Conservation (phyloP, 129 eudicot genomes). For the Gnaphalium uliginosum region DNA sequence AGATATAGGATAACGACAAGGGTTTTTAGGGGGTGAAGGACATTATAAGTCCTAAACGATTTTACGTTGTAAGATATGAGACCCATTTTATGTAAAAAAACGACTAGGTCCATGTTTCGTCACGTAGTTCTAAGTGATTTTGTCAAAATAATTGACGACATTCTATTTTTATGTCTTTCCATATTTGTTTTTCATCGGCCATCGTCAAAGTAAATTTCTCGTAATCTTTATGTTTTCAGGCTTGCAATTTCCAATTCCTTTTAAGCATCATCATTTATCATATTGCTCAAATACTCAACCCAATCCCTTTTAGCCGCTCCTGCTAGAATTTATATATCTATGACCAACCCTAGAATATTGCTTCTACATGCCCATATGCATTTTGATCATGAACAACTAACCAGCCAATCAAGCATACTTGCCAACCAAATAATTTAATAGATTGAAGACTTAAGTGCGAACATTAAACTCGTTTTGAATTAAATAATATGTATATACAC, state of each 20-base stretch:
- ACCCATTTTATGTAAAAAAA: too few relatives aligned
- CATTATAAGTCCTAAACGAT: too few relatives aligned
- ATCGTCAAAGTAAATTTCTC: not conserved
- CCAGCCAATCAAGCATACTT: constrained; percentile 5
- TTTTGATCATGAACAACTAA: constrained; percentile 8
- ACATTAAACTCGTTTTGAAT: not conserved
- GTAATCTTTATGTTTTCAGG: not conserved
- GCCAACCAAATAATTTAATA: constrained; percentile 2
- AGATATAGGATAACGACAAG: not conserved
- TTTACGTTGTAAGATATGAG: too few relatives aligned
- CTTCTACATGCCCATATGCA: constrained; percentile 8
- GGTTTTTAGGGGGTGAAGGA: too few relatives aligned
- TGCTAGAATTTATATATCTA: not conserved
- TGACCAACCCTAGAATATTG: not conserved
- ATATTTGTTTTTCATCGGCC: not conserved
- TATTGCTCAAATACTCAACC: not conserved
- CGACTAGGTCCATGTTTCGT: too few relatives aligned
- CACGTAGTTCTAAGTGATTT: too few relatives aligned
- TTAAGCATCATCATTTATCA: not conserved
- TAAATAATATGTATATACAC: not conserved
- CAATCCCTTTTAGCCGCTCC: not conserved
- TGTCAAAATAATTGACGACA: too few relatives aligned
- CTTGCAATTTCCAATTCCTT: not conserved
- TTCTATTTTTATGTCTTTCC: not conserved
- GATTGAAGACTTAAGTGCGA: not conserved